phyloP scores from a whole-genome alignment of 2,329 filamentous ascomycete genomes.

The Microdochium trichocladiopsis region DNA sequence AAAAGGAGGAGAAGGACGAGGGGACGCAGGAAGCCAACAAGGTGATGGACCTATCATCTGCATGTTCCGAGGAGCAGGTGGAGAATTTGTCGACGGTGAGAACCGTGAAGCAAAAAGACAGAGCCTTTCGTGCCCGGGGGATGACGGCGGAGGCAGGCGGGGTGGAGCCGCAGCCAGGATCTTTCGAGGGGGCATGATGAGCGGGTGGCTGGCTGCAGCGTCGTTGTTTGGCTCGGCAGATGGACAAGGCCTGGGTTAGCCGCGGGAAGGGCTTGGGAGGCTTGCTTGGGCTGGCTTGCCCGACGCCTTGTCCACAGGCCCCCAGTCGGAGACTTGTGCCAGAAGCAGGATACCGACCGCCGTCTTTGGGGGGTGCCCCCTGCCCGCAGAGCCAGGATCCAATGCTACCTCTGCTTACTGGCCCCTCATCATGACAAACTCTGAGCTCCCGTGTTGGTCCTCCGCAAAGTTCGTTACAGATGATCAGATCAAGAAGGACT shows the following conservation, averaged over 20 bases:
- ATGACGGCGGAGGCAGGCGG: background rate
- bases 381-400: background rate
- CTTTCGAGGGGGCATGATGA: background rate
- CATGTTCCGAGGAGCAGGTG: background rate
- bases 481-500: no score
- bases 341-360: background rate
- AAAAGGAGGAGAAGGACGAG: background rate
- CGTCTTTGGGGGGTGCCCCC: background rate
- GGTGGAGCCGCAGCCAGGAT: conserved; percentile 1
- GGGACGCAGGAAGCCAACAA: background rate
- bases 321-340: background rate
- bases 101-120: no score
- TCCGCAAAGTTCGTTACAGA: no score
- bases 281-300: background rate
- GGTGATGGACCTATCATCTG: background rate
- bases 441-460: no score
- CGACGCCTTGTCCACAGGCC: background rate
- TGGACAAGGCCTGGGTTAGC: background rate
- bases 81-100: no score
- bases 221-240: background rate
- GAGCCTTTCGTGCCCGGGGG: no score
- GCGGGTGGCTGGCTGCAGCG: background rate
- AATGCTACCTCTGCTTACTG: background rate
- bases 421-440: background rate
- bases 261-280: background rate